Evolutionary conservation across 805 yeast species (phyloP), one percentile per base, ranked within the genome.

Genomic region (Pichia rugopelliculosa): DNA sequence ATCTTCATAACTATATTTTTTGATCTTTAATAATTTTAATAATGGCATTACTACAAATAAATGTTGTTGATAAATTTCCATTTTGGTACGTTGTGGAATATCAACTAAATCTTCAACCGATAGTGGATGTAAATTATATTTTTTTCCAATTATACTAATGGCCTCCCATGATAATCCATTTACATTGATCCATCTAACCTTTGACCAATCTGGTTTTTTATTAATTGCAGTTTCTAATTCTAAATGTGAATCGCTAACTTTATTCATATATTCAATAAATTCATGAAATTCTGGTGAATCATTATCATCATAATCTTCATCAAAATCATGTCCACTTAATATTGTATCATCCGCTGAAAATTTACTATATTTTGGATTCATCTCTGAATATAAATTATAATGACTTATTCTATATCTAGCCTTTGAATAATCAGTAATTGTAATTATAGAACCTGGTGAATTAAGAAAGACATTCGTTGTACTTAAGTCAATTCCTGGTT

Each of bases 111-210:
- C 84, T 57, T 79, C 84, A 40, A 79, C 65, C 0, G 83, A 77
- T 41, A 79, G 62, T 22, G 79, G 70, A 57, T 79, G 84, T 20
- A 79, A 59, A 18, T 67, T 59, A 56, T 70, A 79, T 42, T 63
- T 60, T 38, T 68, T 61, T 1, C 75, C 72, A 37, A 79, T 65
- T 0, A 70, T 59, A 9, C 74, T 66, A 8, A 79, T 71, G 8
- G 80, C 79, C 45, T 77, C 82, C 81, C 81, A 76, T 2, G 81
- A 74, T n/a, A 79, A 60, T 0, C 83, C 84, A 56, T 76, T 77
- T 21, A 78, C 77, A 51, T 75, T 77, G 45, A 77, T 65, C 82
- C 82, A 76, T 15, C 82, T 60, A 1, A 77, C 77, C 41, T 67
- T 64, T 3, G 77, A 62, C 80, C 81, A 75, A 0, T 48, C 36